These are phyloP conservation scores for Trichoderma erinaceum DNA, from an alignment of 495 filamentous ascomycete genomes.

Conservation along the genomic window DNA sequence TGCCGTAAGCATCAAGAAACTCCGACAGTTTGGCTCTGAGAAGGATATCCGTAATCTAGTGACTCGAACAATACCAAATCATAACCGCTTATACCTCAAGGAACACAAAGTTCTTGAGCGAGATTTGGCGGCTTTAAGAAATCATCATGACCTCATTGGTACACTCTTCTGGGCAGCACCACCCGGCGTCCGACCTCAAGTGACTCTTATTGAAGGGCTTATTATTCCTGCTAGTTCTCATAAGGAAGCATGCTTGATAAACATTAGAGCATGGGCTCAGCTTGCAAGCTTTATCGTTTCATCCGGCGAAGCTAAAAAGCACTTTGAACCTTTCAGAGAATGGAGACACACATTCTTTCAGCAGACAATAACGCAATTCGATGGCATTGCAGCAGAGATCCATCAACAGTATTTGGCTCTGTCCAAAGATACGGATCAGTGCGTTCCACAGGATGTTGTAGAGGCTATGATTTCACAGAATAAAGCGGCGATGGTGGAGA, in stretches of 20 bases:
- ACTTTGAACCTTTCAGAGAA: constrained; percentile 53
- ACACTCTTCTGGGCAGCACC: constrained; percentile 85
- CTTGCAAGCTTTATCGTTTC: constrained; percentile 71
- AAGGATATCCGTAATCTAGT: constrained; percentile 74
- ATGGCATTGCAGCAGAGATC: constrained; percentile 43
- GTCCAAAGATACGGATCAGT: constrained; percentile 30
- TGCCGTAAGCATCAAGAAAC: constrained; percentile 58
- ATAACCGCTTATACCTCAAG: constrained; percentile 79
- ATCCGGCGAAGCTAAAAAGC: constrained; percentile 43
- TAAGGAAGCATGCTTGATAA: constrained; percentile 78
- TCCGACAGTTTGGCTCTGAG: constrained; percentile 50
- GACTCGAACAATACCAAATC: constrained; percentile 79
- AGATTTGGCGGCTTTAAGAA: constrained; percentile 79
- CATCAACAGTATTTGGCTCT: constrained; percentile 40
- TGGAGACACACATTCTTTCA: constrained; percentile 59
- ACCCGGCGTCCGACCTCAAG: constrained; percentile 57
- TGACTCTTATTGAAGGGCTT: constrained; percentile 67
- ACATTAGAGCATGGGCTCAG: constrained; percentile 71
- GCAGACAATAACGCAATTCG: constrained; percentile 44
- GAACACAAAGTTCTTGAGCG: constrained; percentile 65
- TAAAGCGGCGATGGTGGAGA: constrained; percentile 40
- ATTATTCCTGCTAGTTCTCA: constrained; percentile 77
- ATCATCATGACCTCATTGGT: constrained; percentile 89
- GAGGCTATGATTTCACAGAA: constrained; percentile 39
- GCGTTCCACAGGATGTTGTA: constrained; percentile 32